These are phyloP conservation scores for Umbelopsis sp. DNA, from an alignment of 371 early-diverging fungal genomes.

Conservation along the genomic window DNA sequence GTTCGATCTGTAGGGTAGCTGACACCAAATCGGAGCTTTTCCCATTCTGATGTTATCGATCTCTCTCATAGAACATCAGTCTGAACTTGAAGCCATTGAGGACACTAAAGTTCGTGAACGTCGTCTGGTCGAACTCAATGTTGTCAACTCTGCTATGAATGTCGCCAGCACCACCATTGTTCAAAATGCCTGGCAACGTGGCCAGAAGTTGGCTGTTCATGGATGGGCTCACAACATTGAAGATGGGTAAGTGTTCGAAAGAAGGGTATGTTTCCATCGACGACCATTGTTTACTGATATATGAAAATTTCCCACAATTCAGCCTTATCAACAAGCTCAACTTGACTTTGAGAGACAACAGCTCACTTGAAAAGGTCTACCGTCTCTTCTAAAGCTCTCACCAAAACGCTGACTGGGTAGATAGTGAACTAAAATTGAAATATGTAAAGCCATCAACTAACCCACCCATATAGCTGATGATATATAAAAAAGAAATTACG, in stretches of 20 bases:
- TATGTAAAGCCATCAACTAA: background rate
- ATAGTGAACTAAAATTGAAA: background rate
- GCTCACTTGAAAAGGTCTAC: constrained; percentile 8
- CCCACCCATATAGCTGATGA: background rate
- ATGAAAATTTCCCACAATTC: background rate
- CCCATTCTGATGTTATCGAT: background rate
- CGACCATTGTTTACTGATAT: background rate
- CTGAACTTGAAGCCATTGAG: constrained; percentile 50
- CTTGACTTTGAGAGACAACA: constrained; percentile 5
- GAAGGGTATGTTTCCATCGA: background rate
- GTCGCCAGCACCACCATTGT: constrained; percentile 78
- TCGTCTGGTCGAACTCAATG: constrained; percentile 76
- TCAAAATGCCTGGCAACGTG: constrained; percentile 82
- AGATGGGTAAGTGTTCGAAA: constrained; percentile 50
- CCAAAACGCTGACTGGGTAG: no score
- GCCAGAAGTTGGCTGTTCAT: constrained; percentile 78
- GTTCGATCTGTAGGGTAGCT: background rate
- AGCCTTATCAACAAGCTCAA: constrained; percentile 18
- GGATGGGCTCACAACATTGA: constrained; percentile 85
- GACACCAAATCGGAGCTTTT: background rate
- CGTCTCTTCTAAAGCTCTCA: background rate
- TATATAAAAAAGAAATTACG: no score
- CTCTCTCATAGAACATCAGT: constrained; percentile 39
- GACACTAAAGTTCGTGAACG: constrained; percentile 48
- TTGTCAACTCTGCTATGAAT: constrained; percentile 71